Base-by-base conservation (phyloP, 441 rosid genomes). In the Kokia cookei region DNA sequence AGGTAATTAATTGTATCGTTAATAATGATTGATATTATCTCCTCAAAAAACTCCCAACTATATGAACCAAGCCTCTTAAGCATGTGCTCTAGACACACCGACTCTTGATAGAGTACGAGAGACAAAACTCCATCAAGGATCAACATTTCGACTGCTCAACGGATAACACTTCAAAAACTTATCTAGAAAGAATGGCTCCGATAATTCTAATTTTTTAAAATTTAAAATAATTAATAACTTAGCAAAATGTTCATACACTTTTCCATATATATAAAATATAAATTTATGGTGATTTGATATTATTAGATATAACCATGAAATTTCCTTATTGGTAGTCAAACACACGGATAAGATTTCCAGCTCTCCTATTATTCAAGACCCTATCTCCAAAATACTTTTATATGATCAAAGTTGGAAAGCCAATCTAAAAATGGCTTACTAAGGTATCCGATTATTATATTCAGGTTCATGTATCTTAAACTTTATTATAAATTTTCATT, bases 261-360 rank as follows among this genome's bases (percentile, higher is more conserved):
- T 54, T 19, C 19, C 58, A 53, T 53, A 10, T 2, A 8, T 7
- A 37, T 37, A 35, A 35, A 0, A 54, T 19, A 54, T 19, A 19
- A 17, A 2, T 54, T 54, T 7, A 4, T 19, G 27, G 29, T 22
- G 24, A 10, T 37, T 22, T 55, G 9, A 57, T 8, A 22, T 22
- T 24, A 57, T 57, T 27, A 24, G 11, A 57, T 9, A 9, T 57
- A 24, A 7, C 1, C 27, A 55, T 65, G 32, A 22, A 24, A 12
- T 48, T 37, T 37, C 42, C 42, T 37, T 1, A 37, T 40, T 19
- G 19, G 14, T 17, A 63, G 27, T 37, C 7, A 17, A 11, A 19
- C 42, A 42, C 22, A 42, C 6, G 19, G 69, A 64, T 65, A 65
- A 65, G 69, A 43, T 65, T 42, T 65, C 69, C 69, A 65, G 69